Conservation (phyloP, 2,329 filamentous ascomycete genomes). For the Onygenales sp. region DNA sequence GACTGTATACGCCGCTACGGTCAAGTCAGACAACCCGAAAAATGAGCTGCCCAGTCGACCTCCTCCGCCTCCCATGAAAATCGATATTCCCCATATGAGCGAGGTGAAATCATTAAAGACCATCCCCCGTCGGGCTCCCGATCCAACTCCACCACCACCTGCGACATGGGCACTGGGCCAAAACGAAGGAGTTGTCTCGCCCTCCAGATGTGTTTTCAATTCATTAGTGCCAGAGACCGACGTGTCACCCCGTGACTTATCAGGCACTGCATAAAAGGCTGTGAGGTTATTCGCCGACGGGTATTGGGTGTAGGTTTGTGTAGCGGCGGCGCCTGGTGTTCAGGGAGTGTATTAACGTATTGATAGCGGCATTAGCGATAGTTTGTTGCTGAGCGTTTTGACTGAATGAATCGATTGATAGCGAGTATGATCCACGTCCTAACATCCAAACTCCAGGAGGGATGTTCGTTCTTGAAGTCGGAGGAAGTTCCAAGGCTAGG, state of each 20-base stretch:
- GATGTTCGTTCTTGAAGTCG: too few species aligned
- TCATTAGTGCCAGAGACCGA: not conserved
- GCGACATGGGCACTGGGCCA: too few species aligned
- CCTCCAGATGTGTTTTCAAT: not conserved
- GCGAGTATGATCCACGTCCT: too few species aligned
- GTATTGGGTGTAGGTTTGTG: not conserved
- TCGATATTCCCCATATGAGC: conserved; percentile 1
- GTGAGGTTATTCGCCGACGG: not conserved
- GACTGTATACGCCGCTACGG: not conserved
- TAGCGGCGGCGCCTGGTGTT: not conserved
- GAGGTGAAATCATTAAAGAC: not conserved
- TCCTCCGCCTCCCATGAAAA: conserved; percentile 1
- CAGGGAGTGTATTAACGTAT: not conserved
- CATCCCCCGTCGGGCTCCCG: not conserved
- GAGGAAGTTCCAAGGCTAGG: too few species aligned
- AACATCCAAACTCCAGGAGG: too few species aligned
- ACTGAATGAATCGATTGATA: too few species aligned
- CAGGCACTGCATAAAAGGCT: not conserved
- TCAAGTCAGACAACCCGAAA: not conserved
- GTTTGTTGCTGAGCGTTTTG: too few species aligned
- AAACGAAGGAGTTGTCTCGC: not conserved
- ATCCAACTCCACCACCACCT: not conserved
- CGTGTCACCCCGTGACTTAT: not conserved
- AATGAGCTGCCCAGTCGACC: conserved; percentile 27
- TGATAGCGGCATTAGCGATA: too few species aligned